Base-by-base conservation (phyloP, 768 basidiomycete genomes). In the Tylopilus balloui region DNA sequence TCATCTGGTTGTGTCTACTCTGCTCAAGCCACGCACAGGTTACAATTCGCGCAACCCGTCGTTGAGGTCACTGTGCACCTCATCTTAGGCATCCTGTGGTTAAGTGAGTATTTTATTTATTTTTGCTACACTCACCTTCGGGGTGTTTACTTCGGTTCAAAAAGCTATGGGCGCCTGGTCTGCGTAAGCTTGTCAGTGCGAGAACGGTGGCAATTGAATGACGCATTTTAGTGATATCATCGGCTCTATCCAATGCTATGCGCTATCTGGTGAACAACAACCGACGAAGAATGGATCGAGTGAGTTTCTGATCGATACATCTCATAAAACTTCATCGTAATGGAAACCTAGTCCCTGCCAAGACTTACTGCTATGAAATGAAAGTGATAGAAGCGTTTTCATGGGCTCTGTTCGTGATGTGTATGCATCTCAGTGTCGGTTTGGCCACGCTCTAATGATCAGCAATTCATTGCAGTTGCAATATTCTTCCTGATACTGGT, bases 301-400 rank as follows among this genome's bases (percentile, higher is more conserved):
- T 86, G 58, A 62, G 78, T 65, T 25, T 42, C 4, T 43, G 1
- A 39, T 37, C 42, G 20, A 24, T 36, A 14, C 27, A 8, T 41
- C 15, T 48, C 17, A 37, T 35, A 45, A 13, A 42, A 25, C 37
- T 50, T 52, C 52, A 55, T 40, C 25, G 6, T 43, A 24, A 38
- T 10, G 44, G n/a, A 46, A 36, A 32, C n/a, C 8, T 45, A 89
- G 88, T 79, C 48, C 76, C 77, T 43, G 66, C 68, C 8, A 70
- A 71, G 55, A 63, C 69, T 23, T 89, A 76, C 55, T 91, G 88
- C 63, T 84, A 86, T 63, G 79, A 88, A 61, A 86, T 89, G 83
- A 87, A 85, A 66, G 81, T 82, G 39, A 74, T 88, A 28, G 78
- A 88, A 55, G 86, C 84, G 2, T 79, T 90, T 62, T 88, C 88